A percentile compares a stretch with the other conserved stretches of the same genome.
Conservation (phyloP, 345 rosid species). For the Excoecaria agallocha region DNA sequence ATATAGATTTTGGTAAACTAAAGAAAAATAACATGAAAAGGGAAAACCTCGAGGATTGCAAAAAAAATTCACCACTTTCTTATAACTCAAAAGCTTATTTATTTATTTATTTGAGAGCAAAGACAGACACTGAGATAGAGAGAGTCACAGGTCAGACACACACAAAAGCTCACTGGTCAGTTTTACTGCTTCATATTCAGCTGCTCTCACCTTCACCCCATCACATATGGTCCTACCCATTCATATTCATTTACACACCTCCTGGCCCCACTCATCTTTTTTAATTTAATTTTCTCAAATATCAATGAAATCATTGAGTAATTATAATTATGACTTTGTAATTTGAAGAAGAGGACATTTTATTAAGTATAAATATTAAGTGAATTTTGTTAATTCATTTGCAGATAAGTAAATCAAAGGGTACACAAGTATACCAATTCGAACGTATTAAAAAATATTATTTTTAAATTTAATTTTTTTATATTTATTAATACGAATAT, state of each 20-base stretch:
- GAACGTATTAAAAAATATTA: no score
- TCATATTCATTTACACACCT: conserved; percentile 17
- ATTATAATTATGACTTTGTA: background rate
- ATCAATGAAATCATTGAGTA: background rate
- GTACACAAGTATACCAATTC: no score
- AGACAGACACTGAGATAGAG: conserved; percentile 28
- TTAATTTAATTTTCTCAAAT: background rate
- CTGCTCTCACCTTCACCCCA: conserved; percentile 25
- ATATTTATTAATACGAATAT: no score
- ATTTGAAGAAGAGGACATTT: no score
- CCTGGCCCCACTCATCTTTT: background rate
- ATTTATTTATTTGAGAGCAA: background rate
- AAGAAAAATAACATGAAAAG: conserved; percentile 23
- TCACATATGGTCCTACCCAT: conserved; percentile 25
- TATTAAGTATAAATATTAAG: no score
- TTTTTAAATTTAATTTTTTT: no score
- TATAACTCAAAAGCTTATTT: background rate
- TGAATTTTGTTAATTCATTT: no score
- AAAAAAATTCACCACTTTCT: conserved; percentile 21
- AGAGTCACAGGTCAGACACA: conserved; percentile 6
- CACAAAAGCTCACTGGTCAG: conserved; percentile 22
- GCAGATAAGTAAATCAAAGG: no score
- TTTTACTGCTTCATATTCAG: conserved; percentile 27
- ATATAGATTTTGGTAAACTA: conserved; percentile 15
- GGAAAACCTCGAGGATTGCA: conserved; percentile 40